These are phyloP conservation scores for Raffaelea deltoideospora DNA, from an alignment of 2,329 filamentous ascomycete species.

Conservation along the genomic window DNA sequence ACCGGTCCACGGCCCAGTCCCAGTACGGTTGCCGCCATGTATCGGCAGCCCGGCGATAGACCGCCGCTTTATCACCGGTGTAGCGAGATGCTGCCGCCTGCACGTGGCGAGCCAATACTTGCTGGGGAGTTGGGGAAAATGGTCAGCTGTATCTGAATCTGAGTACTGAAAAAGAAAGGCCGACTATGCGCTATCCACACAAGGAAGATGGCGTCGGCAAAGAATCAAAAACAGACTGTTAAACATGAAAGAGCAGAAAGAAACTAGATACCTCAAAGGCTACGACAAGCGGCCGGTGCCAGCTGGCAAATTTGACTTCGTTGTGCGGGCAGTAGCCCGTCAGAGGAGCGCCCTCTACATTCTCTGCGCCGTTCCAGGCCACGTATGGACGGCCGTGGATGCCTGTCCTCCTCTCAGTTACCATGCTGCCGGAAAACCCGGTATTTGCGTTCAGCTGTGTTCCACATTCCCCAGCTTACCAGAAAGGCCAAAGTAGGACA, in stretches of 20 bases:
- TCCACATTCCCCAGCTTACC: constrained; percentile 14
- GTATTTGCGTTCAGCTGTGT: no score
- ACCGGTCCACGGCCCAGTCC: constrained; percentile 29
- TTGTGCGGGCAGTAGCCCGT: constrained; percentile 25
- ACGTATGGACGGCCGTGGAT: constrained; percentile 12
- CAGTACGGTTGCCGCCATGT: constrained; percentile 30
- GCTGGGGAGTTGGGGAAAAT: no score
- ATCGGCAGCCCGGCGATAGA: constrained; percentile 26
- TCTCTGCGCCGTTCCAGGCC: constrained; percentile 14
- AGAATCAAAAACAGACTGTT: no score
- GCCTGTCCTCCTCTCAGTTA: no score
- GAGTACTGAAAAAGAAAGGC: no score
- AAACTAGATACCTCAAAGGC: constrained; percentile 29
- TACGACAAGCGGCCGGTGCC: constrained; percentile 36
- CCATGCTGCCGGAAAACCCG: no score
- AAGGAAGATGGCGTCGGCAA: no score
- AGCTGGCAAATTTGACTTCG: constrained; percentile 28
- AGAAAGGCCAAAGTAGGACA: constrained; percentile 30
- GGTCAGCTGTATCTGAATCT: no score
- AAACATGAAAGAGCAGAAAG: not conserved
- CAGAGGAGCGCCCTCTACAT: constrained; percentile 12
- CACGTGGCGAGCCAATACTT: constrained; percentile 29
- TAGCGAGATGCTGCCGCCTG: constrained; percentile 28
- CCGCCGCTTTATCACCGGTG: constrained; percentile 14
- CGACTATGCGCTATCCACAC: no score